Conservation (phyloP, 371 early-diverging fungal species). For the Quaeritorhiza haematococci region DNA sequence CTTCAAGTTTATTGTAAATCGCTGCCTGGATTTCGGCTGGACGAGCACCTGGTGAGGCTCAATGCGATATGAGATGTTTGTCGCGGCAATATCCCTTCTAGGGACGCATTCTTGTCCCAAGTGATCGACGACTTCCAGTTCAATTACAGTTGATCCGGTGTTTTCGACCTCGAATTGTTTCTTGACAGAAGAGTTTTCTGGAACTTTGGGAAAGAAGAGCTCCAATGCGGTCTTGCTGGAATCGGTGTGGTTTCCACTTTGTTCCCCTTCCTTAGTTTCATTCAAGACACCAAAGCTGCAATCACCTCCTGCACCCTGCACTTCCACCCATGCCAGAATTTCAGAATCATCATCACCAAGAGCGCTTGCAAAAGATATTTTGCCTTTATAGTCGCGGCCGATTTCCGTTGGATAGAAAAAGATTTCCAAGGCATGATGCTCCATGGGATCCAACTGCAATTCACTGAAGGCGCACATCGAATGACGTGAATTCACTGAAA, state of each 20-base stretch:
- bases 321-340: conserved; percentile 19
- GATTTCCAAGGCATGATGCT: not conserved
- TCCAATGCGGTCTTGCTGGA: not conserved
- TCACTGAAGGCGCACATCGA: not conserved
- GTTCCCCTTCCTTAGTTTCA: too few species aligned
- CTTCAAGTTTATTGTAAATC: conserved; percentile 26
- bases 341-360: conserved; percentile 3
- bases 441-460: not conserved
- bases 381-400: too few species aligned
- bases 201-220: not conserved
- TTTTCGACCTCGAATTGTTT: conserved; percentile 46
- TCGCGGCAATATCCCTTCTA: conserved; percentile 9
- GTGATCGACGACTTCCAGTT: conserved; percentile 22
- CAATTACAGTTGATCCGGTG: conserved; percentile 40
- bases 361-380: not conserved
- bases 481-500: not conserved
- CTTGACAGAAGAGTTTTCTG: not conserved
- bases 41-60: conserved; percentile 18
- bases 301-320: conserved; percentile 31
- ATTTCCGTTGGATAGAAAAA: too few species aligned
- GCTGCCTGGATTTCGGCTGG: conserved; percentile 29
- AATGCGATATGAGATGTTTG: conserved; percentile 16
- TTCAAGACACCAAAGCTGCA: not conserved
- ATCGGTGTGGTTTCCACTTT: too few species aligned
- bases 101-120: conserved; percentile 9